phyloP scores from a whole-genome alignment of 257 asterid genomes.

The Penstemon barbatus region DNA sequence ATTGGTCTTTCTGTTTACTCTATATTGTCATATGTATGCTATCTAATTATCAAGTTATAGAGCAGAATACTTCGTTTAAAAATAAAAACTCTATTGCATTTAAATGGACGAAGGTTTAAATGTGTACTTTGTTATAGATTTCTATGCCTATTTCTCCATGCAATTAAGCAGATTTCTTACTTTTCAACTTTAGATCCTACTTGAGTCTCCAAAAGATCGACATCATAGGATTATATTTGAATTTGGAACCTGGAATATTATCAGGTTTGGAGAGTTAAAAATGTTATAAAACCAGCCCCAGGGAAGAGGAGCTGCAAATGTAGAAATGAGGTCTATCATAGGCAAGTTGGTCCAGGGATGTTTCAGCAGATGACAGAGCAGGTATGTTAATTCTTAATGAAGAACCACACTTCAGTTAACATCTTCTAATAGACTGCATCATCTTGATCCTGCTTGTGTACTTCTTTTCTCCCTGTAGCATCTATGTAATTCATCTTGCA shows the following conservation, averaged over 20 bases:
- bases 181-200: not conserved
- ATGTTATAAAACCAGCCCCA: slow-evolving; percentile 83
- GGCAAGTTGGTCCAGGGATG: slow-evolving; percentile 99
- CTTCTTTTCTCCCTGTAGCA: slow-evolving; percentile 4
- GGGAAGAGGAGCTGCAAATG: slow-evolving; percentile 98
- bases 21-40: not conserved
- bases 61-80: not conserved
- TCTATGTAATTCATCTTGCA: not conserved
- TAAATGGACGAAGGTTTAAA: not conserved
- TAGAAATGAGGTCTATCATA: slow-evolving; percentile 96
- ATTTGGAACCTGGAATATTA: slow-evolving; percentile 20
- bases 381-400: slow-evolving; percentile 40
- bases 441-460: slow-evolving; percentile 9
- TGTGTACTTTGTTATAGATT: not conserved
- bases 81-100: not conserved
- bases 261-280: slow-evolving; percentile 98
- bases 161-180: not conserved
- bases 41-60: slow-evolving; percentile 8
- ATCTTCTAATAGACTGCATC: not conserved
- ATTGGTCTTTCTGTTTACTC: not conserved
- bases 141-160: slow-evolving; percentile 13
- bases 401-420: slow-evolving; percentile 4
- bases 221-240: slow-evolving; percentile 8
- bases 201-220: slow-evolving; percentile 13
- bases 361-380: slow-evolving; percentile 99